These are phyloP conservation scores for Isatis tinctoria DNA, from an alignment of 345 rosid genomes.

Conservation along the genomic window DNA sequence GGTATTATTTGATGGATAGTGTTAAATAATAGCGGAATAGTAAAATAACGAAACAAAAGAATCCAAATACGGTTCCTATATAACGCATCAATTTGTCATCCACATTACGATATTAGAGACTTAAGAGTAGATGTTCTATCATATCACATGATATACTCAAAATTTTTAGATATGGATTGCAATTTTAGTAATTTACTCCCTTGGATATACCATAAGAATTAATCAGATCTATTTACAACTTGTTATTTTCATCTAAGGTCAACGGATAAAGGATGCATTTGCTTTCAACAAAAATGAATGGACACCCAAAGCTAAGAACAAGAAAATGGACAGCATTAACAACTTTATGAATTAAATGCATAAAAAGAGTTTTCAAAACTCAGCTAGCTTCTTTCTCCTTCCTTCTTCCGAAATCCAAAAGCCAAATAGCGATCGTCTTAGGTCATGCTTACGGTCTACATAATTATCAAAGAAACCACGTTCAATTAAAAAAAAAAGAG, in stretches of 20 bases:
- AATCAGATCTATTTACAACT: not conserved
- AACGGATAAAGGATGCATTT: conserved; percentile 1
- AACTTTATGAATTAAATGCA: conserved; percentile 28
- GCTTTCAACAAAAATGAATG: not conserved
- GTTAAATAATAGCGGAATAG: not conserved
- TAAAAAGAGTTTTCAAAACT: conserved; percentile 3
- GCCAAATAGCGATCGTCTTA: not conserved
- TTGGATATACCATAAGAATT: not conserved
- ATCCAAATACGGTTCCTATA: not conserved
- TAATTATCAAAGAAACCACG: not conserved
- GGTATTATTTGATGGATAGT: not conserved
- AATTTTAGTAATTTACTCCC: not conserved
- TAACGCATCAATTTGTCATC: not conserved
- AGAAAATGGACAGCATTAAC: not conserved
- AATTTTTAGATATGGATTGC: not conserved
- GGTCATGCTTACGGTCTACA: conserved; percentile 12
- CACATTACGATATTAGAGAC: not conserved
- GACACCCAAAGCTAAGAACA: not conserved
- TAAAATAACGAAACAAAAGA: not conserved
- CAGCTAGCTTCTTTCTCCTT: not conserved
- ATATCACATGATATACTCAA: not conserved
- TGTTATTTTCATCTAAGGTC: not conserved
- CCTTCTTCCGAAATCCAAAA: conserved; percentile 12
- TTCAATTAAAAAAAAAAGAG: not conserved
- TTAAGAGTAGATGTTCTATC: not conserved